These are phyloP conservation scores for Boletus rubescentipes DNA, from an alignment of 768 basidiomycete genomes.

Conservation along the genomic window DNA sequence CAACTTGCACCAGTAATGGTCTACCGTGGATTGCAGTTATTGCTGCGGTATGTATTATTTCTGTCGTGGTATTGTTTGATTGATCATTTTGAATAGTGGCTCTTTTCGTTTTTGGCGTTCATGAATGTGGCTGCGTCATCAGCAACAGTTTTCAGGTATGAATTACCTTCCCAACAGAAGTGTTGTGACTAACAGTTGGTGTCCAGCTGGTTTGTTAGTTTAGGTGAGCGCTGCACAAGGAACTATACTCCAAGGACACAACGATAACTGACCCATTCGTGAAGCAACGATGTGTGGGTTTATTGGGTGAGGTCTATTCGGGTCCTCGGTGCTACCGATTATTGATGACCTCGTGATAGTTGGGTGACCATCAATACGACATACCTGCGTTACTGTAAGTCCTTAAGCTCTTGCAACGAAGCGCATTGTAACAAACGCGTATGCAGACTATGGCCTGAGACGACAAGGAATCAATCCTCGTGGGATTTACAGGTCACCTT, in stretches of 20 bases:
- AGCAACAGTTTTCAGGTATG: slow-evolving; percentile 35
- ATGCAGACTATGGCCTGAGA: slow-evolving; percentile 16
- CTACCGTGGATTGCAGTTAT: slow-evolving; percentile 45
- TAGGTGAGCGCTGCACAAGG: slow-evolving; percentile 37
- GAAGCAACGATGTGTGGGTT: slow-evolving; percentile 61
- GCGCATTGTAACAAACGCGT: slow-evolving; percentile 33
- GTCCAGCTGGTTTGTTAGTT: slow-evolving; percentile 66
- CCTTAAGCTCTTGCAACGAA: neutral
- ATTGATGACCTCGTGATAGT: slow-evolving; percentile 56
- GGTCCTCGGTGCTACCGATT: slow-evolving; percentile 34
- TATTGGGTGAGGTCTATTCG: slow-evolving; percentile 32
- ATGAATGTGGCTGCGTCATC: slow-evolving; percentile 62
- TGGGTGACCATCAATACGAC: slow-evolving; percentile 72
- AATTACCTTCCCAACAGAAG: neutral
- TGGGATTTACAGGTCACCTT: slow-evolving; percentile 57
- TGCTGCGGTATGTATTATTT: slow-evolving; percentile 23
- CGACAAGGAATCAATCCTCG: slow-evolving; percentile 52
- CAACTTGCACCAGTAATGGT: slow-evolving; percentile 46
- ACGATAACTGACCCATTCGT: neutral
- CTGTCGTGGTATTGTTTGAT: neutral
- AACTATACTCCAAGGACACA: neutral
- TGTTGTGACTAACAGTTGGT: slow-evolving; percentile 21
- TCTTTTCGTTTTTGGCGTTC: slow-evolving; percentile 54
- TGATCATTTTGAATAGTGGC: slow-evolving; percentile 22
- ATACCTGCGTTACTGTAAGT: slow-evolving; percentile 69